Conservation (phyloP, 306 rosid genomes). For the Ceratonia siliqua region DNA sequence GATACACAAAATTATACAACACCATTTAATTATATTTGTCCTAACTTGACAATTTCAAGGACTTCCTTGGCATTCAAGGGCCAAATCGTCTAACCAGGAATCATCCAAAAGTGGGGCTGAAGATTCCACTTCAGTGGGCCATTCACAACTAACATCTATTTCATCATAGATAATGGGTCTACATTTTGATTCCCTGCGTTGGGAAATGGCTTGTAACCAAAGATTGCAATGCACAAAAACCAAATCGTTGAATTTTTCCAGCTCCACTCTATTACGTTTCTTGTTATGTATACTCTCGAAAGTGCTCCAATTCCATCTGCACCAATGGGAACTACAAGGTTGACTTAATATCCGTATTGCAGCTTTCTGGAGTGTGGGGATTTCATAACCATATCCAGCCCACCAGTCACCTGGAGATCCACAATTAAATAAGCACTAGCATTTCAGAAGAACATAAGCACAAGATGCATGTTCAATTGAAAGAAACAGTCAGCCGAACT, state of each 20-base stretch:
- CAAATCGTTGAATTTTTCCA: conserved; percentile 56
- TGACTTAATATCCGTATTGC: conserved; percentile 70
- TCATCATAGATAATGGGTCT: conserved; percentile 56
- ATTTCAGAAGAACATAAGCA: neutral
- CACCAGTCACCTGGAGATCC: conserved; percentile 71
- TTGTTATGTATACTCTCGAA: conserved; percentile 53
- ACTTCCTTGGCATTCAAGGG: conserved; percentile 45
- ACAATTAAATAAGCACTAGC: neutral
- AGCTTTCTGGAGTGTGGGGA: conserved; percentile 62
- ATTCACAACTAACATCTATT: conserved; percentile 61
- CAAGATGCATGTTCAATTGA: conserved; percentile 8
- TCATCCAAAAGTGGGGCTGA: conserved; percentile 59
- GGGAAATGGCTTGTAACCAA: conserved; percentile 53
- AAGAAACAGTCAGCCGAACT: neutral
- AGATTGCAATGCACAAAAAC: conserved; percentile 74
- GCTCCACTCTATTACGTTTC: conserved; percentile 46
- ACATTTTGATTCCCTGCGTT: conserved; percentile 44
- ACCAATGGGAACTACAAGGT: conserved; percentile 75
- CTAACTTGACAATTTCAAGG: conserved; percentile 33
- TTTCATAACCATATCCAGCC: conserved; percentile 73
- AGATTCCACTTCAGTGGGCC: conserved; percentile 65
- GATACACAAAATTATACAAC: conserved; percentile 8
- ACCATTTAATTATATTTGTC: neutral
- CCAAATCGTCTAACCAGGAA: conserved; percentile 62
- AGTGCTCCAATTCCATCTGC: conserved; percentile 66